A percentile compares a stretch with the other conserved stretches of the same genome.
phyloP scores from a whole-genome alignment of 331 rosid species.

The Acacia pycnantha region DNA sequence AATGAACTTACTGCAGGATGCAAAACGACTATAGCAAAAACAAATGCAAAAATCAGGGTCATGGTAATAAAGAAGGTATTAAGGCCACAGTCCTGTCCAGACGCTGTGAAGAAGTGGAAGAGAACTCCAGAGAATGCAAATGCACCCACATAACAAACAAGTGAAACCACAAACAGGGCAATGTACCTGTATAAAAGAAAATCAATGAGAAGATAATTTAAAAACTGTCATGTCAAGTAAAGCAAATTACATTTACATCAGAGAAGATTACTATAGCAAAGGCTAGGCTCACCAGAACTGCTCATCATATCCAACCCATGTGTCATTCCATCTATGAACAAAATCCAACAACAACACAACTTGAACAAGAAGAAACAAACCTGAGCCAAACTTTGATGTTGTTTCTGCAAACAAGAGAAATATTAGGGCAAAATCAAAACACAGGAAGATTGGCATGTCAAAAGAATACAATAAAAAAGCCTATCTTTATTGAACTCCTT shows the following conservation, averaged over 20 bases:
- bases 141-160: conserved; percentile 75
- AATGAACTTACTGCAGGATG: conserved; percentile 64
- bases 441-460: background rate
- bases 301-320: conserved; percentile 95
- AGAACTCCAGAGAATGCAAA: conserved; percentile 86
- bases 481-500: background rate
- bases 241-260: background rate
- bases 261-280: conserved; percentile 10
- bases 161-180: conserved; percentile 89
- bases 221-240: conserved; percentile 11
- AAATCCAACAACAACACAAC: conserved; percentile 98
- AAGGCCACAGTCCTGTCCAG: conserved; percentile 96
- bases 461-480: background rate
- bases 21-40: conserved; percentile 72
- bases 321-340: conserved; percentile 98
- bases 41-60: conserved; percentile 64
- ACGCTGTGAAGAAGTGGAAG: conserved; percentile 85
- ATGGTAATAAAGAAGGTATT: conserved; percentile 81
- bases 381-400: conserved; percentile 91
- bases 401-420: conserved; percentile 58
- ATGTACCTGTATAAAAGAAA: conserved; percentile 59
- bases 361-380: conserved; percentile 96
- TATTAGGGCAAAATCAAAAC: background rate
- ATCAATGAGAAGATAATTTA: background rate
- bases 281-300: conserved; percentile 77